Base-by-base conservation (phyloP, 2,329 filamentous ascomycete species). In the Teratosphaeria gauchensis region DNA sequence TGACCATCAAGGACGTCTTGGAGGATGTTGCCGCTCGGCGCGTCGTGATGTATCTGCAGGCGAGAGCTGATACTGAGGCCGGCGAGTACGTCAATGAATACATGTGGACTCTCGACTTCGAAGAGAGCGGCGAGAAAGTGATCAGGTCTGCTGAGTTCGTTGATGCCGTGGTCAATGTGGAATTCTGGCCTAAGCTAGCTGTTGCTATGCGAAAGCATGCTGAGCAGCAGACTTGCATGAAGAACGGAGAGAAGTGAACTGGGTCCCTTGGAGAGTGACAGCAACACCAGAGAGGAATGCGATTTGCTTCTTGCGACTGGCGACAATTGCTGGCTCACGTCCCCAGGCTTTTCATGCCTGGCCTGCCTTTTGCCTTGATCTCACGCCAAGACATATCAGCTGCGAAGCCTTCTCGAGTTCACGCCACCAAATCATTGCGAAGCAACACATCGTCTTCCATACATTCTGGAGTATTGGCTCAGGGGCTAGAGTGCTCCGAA, bases 31-130 rank as follows among this genome's bases (percentile, higher is more conserved):
- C 63, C 4, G 58, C 61, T 11, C 59, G 60, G 38, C 65, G 65
- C 51, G 70, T 74, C 30, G 66, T 69, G 52, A 67, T 73, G 65
- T 72, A 65, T 53, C 56, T 73, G 4, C 66, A 54, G n/a, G 72
- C 71, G 6, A 55, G 61, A 33, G 72, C 70, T 3, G 66, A 73
- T 30, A 73, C 68, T 4, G 57, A 63, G 1, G 63, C 67, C 4
- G 60, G 60, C 53, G 56, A 63, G 56, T 62, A 62, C 48, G 35
- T 62, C 48, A 65, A 65, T 46, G 63, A 65, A 58, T 65, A 65
- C 53, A 61, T 62, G 62, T 65, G 60, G 63, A 64, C 62, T 3
- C 35, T 64, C 51, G 58, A 62, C 32, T 65, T 64, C 31, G 61
- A 65, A 38, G 57, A 59, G 33, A 56, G 38, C 32, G 61, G 63